Base-by-base conservation (phyloP, 2,329 filamentous ascomycete species). In the Ophiostoma pallidulum region DNA sequence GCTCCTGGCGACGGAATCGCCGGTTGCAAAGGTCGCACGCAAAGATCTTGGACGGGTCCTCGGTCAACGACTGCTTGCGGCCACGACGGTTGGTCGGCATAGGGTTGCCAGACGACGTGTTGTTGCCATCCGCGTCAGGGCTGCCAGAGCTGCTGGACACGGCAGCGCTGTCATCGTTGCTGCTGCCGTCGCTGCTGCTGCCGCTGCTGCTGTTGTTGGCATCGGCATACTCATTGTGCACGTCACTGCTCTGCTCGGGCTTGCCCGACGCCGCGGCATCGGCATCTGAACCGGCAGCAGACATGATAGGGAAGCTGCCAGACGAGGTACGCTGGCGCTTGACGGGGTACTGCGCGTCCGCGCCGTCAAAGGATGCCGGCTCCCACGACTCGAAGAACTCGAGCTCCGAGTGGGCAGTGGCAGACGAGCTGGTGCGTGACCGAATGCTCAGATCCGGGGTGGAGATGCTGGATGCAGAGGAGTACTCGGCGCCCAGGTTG, bases 1-100 rank as follows among this genome's bases (percentile, higher is more conserved):
- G 92, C 68, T 98, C 92, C 69, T 98, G 92, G 53, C 92, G 87
- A 53, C 92, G 86, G 84, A 98, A 98, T 52, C 92, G 87, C 55
- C 92, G 89, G 60, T 88, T 91, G 82, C 92, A 98, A 19, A 96
- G 78, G 48, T 90, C 89, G 71, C 92, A 98, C 51, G 95, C 87
- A 55, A 97, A 98, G 0, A 90, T 96, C 82, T 98, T 98, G 60
- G 88, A 94, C 1, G 92, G 92, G 60, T 98, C 92, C 62, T 97
- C 92, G 5, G 92, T 97, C 58, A 97, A 70, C 1, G 92, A 97
- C 71, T 98, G 92, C 81, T 98, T 98, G 67, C 92, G 90, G 51
- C 92, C 92, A 51, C 92, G 90, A 55, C 92, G 90, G 68, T 87
- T 94, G 57, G 85, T 78, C 9, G 84, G 84, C 8, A 73, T 69